phyloP scores from a whole-genome alignment of 2,329 filamentous ascomycete genomes.

The Colletotrichum sp. region DNA sequence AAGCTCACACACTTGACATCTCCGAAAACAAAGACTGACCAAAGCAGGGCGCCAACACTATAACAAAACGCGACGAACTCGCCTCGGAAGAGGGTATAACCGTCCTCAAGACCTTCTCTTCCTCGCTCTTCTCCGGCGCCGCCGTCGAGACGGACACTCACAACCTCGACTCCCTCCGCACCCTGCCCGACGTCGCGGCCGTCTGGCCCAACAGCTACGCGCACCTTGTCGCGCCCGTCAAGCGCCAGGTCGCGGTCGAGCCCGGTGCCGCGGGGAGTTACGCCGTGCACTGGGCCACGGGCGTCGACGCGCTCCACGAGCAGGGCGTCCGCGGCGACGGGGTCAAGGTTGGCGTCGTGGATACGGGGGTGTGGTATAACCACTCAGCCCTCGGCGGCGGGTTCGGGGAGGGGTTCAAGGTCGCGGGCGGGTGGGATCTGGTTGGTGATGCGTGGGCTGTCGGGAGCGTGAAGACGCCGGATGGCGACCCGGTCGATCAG shows the following conservation, averaged over 20 bases:
- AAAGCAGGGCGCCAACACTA: background rate
- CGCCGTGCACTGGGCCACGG: constrained; percentile 22
- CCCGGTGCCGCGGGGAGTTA: background rate
- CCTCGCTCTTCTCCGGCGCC: constrained; percentile 17
- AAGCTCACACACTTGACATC: background rate
- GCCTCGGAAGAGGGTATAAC: background rate
- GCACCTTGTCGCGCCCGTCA: constrained; percentile 7
- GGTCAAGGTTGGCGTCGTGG: constrained; percentile 24
- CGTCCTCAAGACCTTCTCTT: constrained; percentile 13
- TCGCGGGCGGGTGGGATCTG: constrained; percentile 48
- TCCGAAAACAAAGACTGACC: background rate
- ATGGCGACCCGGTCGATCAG: constrained; percentile 33
- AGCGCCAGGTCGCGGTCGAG: background rate
- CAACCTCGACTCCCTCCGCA: constrained; percentile 10
- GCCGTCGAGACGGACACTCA: constrained; percentile 11
- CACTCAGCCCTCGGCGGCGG: constrained; percentile 45
- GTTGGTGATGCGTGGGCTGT: constrained; percentile 40
- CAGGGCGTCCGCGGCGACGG: constrained; percentile 22
- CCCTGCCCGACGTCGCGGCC: background rate
- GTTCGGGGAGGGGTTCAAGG: constrained; percentile 49
- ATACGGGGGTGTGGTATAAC: constrained; percentile 22
- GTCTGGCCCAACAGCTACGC: constrained; percentile 12
- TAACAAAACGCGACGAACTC: constrained; percentile 5
- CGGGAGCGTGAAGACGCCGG: constrained; percentile 34
- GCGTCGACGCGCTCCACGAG: constrained; percentile 21